These are phyloP conservation scores for Adansonia madagascariensis DNA, from an alignment of 441 rosid genomes.

Conservation along the genomic window DNA sequence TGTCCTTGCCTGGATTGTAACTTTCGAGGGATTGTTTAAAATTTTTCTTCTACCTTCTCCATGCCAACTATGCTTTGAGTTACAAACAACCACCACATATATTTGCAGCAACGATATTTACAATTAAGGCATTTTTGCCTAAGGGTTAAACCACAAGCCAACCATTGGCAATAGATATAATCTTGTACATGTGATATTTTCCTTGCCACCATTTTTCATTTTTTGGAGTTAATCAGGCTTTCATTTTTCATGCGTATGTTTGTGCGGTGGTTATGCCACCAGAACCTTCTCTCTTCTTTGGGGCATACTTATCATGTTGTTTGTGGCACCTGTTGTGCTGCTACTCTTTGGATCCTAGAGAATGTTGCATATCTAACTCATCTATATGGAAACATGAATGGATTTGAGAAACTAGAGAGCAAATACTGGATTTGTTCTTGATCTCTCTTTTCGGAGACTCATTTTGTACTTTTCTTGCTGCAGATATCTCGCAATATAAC, in stretches of 20 bases:
- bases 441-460: not conserved
- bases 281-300: no score
- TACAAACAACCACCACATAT: not conserved
- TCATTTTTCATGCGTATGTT: no score
- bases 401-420: not conserved
- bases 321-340: not conserved
- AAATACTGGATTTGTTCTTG: not conserved
- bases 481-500: constrained; percentile 95
- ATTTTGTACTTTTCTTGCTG: not conserved
- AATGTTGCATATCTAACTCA: not conserved
- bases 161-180: not conserved
- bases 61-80: not conserved
- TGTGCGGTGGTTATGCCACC: no score
- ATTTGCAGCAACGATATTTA: not conserved
- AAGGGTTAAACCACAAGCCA: not conserved
- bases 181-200: not conserved
- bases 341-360: not conserved
- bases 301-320: no score
- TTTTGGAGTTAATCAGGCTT: not conserved
- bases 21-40: not conserved
- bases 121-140: not conserved
- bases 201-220: not conserved
- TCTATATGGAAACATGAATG: not conserved
- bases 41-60: not conserved
- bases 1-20: not conserved